Evolutionary conservation across 352 stramenopile species (phyloP).

Genomic region (Saprolegnia parasitica): DNA sequence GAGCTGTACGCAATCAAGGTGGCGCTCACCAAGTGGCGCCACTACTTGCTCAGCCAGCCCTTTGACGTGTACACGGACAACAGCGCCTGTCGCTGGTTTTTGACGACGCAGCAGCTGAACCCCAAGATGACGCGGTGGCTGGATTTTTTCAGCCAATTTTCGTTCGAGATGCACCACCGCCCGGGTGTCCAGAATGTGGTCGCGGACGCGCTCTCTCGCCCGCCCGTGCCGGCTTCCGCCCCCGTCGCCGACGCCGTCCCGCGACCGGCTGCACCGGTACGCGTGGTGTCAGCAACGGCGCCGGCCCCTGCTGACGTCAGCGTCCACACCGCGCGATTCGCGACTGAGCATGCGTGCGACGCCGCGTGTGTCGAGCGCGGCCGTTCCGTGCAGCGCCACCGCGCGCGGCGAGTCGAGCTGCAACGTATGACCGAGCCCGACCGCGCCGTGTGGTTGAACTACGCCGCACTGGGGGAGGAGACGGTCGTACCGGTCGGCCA

Average conservation of each 20-base stretch:
- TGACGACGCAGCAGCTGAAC: conserved; percentile 27
- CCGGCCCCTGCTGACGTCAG: neutral
- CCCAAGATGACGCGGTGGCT: conserved; percentile 29
- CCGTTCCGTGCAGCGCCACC: neutral
- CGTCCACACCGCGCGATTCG: neutral
- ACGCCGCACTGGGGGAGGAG: neutral
- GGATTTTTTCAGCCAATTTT: conserved; percentile 31
- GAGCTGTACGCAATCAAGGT: conserved; percentile 32
- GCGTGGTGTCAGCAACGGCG: neutral
- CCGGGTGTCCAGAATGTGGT: conserved; percentile 24
- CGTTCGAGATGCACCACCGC: conserved; percentile 28
- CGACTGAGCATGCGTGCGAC: conserved; percentile 1
- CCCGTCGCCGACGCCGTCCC: too few species aligned
- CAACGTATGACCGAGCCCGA: neutral
- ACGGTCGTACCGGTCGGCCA: neutral
- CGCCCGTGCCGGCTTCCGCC: neutral
- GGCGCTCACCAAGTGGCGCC: conserved; percentile 31
- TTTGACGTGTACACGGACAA: conserved; percentile 33
- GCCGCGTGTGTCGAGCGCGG: neutral
- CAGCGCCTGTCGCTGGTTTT: conserved; percentile 29
- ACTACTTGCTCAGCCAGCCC: conserved; percentile 25
- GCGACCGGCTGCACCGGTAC: too few species aligned
- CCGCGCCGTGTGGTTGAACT: neutral
- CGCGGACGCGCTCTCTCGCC: conserved; percentile 23
- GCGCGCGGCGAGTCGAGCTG: neutral